These are phyloP conservation scores for Rhamnella rubrinervis DNA, from an alignment of 331 rosid genomes.

Conservation along the genomic window DNA sequence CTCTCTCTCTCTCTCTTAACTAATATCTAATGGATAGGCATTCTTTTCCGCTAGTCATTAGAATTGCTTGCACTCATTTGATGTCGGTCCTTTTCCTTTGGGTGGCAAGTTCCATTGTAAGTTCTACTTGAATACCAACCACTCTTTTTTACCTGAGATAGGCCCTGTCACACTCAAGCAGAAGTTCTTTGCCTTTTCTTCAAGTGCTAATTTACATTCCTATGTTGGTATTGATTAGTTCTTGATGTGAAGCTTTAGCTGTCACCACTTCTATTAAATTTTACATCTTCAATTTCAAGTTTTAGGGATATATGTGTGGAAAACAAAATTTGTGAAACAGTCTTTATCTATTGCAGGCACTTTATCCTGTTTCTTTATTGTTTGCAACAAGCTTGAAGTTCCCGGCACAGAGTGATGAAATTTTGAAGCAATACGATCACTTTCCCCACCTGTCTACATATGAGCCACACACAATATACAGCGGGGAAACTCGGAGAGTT, in stretches of 20 bases:
- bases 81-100: background rate
- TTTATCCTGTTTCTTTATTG: constrained; percentile 80
- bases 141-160: constrained; percentile 6
- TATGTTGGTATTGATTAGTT: background rate
- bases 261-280: background rate
- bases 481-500: constrained; percentile 56
- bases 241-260: background rate
- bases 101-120: background rate
- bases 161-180: background rate
- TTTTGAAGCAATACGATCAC: constrained; percentile 50
- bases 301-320: constrained; percentile 6
- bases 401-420: constrained; percentile 52
- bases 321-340: constrained; percentile 11
- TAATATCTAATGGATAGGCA: too few relatives aligned
- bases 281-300: constrained; percentile 12
- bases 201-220: constrained; percentile 2
- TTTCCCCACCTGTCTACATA: constrained; percentile 57
- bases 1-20: too few relatives aligned
- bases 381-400: constrained; percentile 82
- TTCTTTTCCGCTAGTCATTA: too few relatives aligned
- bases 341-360: constrained; percentile 54
- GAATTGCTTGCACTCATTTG: background rate
- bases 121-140: too few relatives aligned
- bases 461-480: constrained; percentile 39
- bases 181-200: background rate